Evolutionary conservation across 768 basidiomycete species (phyloP).

Genomic region (Pleurotus djamor): DNA sequence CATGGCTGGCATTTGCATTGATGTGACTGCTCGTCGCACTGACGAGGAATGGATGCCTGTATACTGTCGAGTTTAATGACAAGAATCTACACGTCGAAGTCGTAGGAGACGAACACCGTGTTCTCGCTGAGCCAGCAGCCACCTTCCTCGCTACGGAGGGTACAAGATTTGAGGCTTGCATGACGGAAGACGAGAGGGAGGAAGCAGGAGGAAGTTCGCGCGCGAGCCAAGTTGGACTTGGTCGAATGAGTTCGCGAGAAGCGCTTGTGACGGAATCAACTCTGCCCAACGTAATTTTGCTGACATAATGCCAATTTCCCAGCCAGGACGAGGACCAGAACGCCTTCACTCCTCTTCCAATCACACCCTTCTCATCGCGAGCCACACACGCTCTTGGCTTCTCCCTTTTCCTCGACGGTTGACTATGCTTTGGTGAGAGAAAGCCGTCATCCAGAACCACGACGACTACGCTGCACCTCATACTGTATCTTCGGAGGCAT

Average conservation of each 20-base stretch:
- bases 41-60: conserved; percentile 55
- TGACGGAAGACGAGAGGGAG: not conserved
- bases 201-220: too few relatives aligned
- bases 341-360: too few relatives aligned
- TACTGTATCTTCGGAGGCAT: not conserved
- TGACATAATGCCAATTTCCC: too few relatives aligned
- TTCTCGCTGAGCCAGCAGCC: not conserved
- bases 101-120: not conserved
- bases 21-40: conserved; percentile 59
- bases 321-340: too few relatives aligned
- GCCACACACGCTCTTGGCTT: not conserved
- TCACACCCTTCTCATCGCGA: not conserved
- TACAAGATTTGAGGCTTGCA: not conserved
- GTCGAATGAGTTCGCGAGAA: too few relatives aligned
- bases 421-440: not conserved
- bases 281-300: too few relatives aligned
- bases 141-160: not conserved
- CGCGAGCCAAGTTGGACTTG: too few relatives aligned
- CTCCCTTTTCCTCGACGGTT: not conserved
- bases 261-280: too few relatives aligned
- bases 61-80: not conserved
- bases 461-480: not conserved
- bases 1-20: conserved; percentile 94
- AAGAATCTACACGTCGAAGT: not conserved
- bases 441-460: too few relatives aligned